Evolutionary conservation across 345 rosid genomes (phyloP).

Genomic region (Euphorbia lathyris): DNA sequence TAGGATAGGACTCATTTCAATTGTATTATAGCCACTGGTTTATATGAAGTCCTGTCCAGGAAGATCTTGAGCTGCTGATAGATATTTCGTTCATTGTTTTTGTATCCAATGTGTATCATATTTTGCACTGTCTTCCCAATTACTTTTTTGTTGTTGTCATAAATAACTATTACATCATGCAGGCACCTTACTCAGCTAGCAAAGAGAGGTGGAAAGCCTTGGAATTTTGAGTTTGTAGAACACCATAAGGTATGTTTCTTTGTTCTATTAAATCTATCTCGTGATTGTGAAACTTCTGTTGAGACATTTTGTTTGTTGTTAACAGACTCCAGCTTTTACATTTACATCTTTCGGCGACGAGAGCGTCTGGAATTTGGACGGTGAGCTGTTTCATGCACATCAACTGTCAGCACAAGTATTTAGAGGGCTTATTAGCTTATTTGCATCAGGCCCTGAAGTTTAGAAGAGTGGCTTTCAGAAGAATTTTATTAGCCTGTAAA

Average conservation of each 20-base stretch:
- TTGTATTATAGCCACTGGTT: not conserved
- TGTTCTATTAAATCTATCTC: not conserved
- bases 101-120: not conserved
- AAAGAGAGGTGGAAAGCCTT: constrained; percentile 70
- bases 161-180: constrained; percentile 14
- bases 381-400: constrained; percentile 88
- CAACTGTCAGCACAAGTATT: constrained; percentile 90
- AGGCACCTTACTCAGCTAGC: constrained; percentile 97
- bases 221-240: constrained; percentile 80
- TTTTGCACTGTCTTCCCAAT: not conserved
- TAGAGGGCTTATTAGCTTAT: constrained; percentile 71
- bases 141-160: not conserved
- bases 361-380: constrained; percentile 91
- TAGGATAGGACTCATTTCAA: no score
- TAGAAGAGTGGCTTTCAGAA: constrained; percentile 21
- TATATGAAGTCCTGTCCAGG: not conserved
- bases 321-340: constrained; percentile 79
- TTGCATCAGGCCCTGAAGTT: constrained; percentile 88
- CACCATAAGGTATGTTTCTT: constrained; percentile 60
- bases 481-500: not conserved
- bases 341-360: constrained; percentile 73
- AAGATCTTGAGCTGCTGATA: not conserved
- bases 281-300: constrained; percentile 3
- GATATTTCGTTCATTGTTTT: no score
- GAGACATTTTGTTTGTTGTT: constrained; percentile 2